These are phyloP conservation scores for Tetrapisispora taiwanensis DNA, from an alignment of 805 yeast genomes.

Conservation along the genomic window DNA sequence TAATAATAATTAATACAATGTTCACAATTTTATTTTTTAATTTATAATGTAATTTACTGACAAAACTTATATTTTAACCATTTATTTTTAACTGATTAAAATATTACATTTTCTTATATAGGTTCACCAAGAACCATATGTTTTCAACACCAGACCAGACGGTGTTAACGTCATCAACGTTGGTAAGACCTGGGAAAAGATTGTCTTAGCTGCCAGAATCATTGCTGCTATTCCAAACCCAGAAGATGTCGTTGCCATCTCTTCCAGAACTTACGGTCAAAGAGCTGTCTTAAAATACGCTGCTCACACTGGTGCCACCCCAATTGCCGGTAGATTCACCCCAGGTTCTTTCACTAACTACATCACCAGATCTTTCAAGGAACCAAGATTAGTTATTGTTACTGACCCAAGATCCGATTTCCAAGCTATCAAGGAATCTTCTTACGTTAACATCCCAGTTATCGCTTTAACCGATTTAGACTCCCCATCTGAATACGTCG, in stretches of 20 bases:
- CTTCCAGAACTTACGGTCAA: constrained; percentile 99
- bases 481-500: constrained; percentile 98
- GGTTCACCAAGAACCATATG: constrained; percentile 96
- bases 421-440: constrained; percentile 99
- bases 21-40: no score
- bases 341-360: constrained; percentile 99
- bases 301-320: constrained; percentile 99
- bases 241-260: constrained; percentile 95
- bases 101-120: constrained; percentile 18
- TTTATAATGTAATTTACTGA: not conserved
- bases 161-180: constrained; percentile 98
- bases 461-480: constrained; percentile 98
- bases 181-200: constrained; percentile 98
- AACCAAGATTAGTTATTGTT: constrained; percentile 98
- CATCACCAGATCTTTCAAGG: constrained; percentile 99
- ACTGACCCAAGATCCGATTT: constrained; percentile 99
- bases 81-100: not conserved
- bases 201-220: constrained; percentile 96
- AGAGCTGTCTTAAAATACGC: constrained; percentile 99
- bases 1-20: no score
- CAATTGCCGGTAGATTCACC: constrained; percentile 99
- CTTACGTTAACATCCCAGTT: constrained; percentile 99
- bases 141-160: constrained; percentile 97
- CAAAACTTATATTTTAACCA: not conserved
- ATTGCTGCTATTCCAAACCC: constrained; percentile 99